Evolutionary conservation across 306 rosid species (phyloP).

Genomic region (Glycine soja): DNA sequence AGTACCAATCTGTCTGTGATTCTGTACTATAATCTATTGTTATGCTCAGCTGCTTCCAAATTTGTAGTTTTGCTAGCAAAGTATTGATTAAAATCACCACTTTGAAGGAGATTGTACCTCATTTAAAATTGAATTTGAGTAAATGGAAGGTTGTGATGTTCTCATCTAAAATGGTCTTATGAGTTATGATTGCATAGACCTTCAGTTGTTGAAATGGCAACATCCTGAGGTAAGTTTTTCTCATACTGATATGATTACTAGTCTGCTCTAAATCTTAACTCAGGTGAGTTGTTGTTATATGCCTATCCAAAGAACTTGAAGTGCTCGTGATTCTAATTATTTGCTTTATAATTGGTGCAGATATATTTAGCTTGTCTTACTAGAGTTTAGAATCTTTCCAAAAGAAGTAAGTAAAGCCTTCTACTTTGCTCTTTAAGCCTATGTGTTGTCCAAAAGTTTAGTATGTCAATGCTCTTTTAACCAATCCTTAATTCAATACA

Average conservation of each 20-base stretch:
- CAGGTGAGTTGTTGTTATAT: neutral
- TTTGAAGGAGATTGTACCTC: neutral
- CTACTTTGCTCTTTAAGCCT: neutral
- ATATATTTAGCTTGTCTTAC: neutral
- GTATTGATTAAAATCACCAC: neutral
- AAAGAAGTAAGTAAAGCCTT: neutral
- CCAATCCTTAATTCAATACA: neutral
- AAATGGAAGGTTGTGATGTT: neutral
- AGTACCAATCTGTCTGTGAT: too few relatives aligned
- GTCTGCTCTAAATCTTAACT: neutral
- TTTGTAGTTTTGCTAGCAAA: neutral
- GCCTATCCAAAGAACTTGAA: neutral
- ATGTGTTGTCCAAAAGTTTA: neutral
- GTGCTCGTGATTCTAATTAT: neutral
- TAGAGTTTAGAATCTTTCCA: neutral
- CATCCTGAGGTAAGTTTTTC: too few relatives aligned
- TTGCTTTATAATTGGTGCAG: neutral
- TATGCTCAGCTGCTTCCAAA: neutral
- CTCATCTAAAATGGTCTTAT: too few relatives aligned
- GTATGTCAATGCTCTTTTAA: neutral
- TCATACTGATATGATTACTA: too few relatives aligned
- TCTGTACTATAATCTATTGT: neutral
- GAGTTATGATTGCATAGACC: too few relatives aligned
- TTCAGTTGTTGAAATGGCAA: too few relatives aligned
- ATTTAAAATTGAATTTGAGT: neutral